A percentile compares a stretch with the other conserved stretches of the same genome.
Conservation (phyloP, 345 rosid genomes). For the Pistacia vera region DNA sequence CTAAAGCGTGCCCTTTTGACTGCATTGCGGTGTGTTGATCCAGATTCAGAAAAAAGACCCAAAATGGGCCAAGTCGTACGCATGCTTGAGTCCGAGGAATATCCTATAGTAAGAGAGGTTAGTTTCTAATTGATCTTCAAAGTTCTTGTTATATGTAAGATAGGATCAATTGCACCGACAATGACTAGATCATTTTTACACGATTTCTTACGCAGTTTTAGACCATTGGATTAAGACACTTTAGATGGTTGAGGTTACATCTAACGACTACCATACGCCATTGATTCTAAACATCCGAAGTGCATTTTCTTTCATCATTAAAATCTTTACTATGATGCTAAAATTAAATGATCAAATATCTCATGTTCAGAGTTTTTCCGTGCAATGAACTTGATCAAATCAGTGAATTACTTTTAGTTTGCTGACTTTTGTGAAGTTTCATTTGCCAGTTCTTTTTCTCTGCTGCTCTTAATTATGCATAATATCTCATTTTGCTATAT, state of each 20-base stretch:
- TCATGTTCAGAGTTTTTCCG: background rate
- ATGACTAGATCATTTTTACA: background rate
- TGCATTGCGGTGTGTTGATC: constrained; percentile 96
- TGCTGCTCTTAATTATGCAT: background rate
- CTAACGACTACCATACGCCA: too few species aligned
- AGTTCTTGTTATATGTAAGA: background rate
- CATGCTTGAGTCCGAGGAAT: constrained; percentile 98
- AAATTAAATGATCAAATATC: background rate
- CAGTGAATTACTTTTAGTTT: background rate
- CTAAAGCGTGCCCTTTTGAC: constrained; percentile 89
- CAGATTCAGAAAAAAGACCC: constrained; percentile 87
- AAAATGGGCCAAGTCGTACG: constrained; percentile 99
- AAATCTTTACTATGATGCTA: background rate
- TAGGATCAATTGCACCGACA: background rate
- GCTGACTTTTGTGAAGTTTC: too few species aligned
- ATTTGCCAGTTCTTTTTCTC: background rate
- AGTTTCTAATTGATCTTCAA: constrained; percentile 12
- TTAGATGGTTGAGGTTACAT: too few species aligned
- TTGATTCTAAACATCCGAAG: too few species aligned
- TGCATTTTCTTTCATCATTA: background rate
- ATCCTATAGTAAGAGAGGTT: constrained; percentile 97
- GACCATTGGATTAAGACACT: too few species aligned
- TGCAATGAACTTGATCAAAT: background rate
- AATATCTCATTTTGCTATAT: background rate
- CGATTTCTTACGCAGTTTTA: background rate